Base-by-base conservation (phyloP, 2,329 filamentous ascomycete genomes). In the Diaporthe ilicicola region DNA sequence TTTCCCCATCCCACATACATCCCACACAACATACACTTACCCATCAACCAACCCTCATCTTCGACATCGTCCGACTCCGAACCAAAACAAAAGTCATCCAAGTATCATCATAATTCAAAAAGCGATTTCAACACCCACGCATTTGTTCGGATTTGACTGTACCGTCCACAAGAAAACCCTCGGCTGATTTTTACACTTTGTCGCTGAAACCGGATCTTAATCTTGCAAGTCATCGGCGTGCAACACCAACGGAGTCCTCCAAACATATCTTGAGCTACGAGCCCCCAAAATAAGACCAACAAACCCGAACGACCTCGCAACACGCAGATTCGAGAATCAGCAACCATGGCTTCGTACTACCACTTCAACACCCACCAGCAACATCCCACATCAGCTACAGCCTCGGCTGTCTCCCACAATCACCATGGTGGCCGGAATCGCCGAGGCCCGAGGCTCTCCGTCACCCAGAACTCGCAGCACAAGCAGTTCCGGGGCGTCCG, bases 361-460 rank as follows among this genome's bases (percentile, higher is more conserved):
- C 86, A 88, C 78, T 90, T 86, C 83, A 86, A 86, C 80, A 81
- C 86, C 74, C 89, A 90, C 80, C 84, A 88, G 75, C 87, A 87
- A 76, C 86, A 89, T 75, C 84, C 85, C 73, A 87, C 87, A 72
- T 85, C 90, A 59, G 82, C 85, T 74, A 82, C 85, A 69, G 83
- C 86, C 70, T 86, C 85, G 76, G 85, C 83, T 51, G 82, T 87
- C 77, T 87, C 91, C 74, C 93, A 96, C 84, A 92, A 89, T 82
- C 92, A 95, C 84, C 93, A 96, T 82, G 92, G 90, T 78, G 92
- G 93, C 77, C 94, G 95, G 78, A 95, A 93, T 81, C 92, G 95
- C 78, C 90, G 95, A 79, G 93, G 92, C 53, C 93, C 94, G 72
- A 90, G 95, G 77, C 87, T 96, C 77, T 92, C 92, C 51, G 91